Conservation (phyloP, 495 filamentous ascomycete genomes). For the Annulohypoxylon moriforme region DNA sequence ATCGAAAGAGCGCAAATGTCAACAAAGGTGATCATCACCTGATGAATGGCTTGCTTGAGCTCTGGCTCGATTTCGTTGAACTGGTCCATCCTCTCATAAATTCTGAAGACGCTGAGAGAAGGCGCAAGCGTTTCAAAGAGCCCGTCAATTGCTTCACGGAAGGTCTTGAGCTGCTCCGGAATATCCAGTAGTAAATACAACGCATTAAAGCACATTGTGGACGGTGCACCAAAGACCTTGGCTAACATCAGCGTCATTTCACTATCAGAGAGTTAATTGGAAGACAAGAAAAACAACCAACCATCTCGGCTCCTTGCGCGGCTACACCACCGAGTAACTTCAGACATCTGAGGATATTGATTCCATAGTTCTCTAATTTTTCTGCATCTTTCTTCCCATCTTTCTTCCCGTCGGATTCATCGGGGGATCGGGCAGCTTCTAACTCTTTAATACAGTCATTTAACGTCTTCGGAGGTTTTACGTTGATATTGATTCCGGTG, state of each 20-base stretch:
- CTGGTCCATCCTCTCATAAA: conserved; percentile 46
- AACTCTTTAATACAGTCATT: neutral
- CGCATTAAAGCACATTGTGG: conserved; percentile 45
- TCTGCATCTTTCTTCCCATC: neutral
- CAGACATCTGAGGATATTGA: conserved; percentile 40
- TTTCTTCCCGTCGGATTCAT: neutral
- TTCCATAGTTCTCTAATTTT: conserved; percentile 6
- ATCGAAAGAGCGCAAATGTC: conserved; percentile 45
- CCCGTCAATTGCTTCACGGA: conserved; percentile 41
- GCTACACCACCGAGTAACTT: conserved; percentile 43
- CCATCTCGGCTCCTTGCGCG: conserved; percentile 39
- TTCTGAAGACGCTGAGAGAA: conserved; percentile 40
- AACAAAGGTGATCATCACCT: conserved; percentile 46
- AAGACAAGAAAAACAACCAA: neutral
- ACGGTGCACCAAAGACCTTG: conserved; percentile 15
- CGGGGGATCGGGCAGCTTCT: neutral
- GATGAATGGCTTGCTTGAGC: conserved; percentile 33
- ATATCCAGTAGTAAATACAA: conserved; percentile 43
- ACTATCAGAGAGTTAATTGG: conserved; percentile 3
- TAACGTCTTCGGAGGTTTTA: conserved; percentile 1
- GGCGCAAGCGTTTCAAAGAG: conserved; percentile 44
- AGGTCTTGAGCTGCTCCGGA: conserved; percentile 39
- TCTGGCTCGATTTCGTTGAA: conserved; percentile 35
- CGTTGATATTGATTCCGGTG: conserved; percentile 4
- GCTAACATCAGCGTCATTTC: neutral